Percentiles rank a stretch among this genome's conserved stretches.
Conservation (phyloP, 2,329 filamentous ascomycete genomes). For the Alternaria brassicicola region DNA sequence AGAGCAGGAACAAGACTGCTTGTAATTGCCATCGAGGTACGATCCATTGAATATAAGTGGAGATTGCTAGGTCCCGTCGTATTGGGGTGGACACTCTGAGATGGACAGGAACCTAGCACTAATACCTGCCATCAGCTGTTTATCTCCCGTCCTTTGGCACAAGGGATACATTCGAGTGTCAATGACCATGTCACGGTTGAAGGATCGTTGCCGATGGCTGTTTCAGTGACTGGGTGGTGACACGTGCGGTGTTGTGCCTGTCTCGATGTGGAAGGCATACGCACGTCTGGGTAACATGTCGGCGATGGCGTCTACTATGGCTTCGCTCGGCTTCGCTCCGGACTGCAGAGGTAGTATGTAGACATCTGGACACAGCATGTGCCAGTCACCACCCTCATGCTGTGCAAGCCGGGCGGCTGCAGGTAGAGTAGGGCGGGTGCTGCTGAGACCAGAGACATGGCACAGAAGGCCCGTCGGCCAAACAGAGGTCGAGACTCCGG, state of each 20-base stretch:
- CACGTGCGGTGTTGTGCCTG: conserved; percentile 13
- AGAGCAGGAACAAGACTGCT: background rate
- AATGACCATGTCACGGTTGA: background rate
- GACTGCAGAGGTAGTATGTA: conserved; percentile 3
- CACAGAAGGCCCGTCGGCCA: background rate
- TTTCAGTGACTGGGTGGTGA: conserved; percentile 11
- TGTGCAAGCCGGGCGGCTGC: conserved; percentile 16
- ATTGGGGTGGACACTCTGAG: background rate
- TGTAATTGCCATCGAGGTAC: background rate
- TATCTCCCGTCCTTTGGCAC: conserved; percentile 1
- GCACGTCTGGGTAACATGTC: conserved; percentile 12
- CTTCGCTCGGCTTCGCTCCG: conserved; percentile 23
- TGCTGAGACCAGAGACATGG: conserved; percentile 1
- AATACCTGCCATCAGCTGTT: conserved; percentile 23
- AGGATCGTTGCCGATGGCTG: background rate
- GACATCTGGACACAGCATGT: conserved; percentile 8
- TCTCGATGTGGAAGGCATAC: background rate
- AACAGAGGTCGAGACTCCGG: conserved; percentile 8
- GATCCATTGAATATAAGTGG: conserved; percentile 1
- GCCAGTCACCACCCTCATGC: conserved; percentile 8
- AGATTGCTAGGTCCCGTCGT: conserved; percentile 1
- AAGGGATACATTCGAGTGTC: conserved; percentile 1
- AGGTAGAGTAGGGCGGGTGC: conserved; percentile 6
- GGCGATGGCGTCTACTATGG: conserved; percentile 18
- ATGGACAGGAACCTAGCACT: background rate